Percentiles rank a stretch among this genome's conserved stretches.
Evolutionary conservation across 179 eudicot species (phyloP).

Genomic region (Spergularia azorica): DNA sequence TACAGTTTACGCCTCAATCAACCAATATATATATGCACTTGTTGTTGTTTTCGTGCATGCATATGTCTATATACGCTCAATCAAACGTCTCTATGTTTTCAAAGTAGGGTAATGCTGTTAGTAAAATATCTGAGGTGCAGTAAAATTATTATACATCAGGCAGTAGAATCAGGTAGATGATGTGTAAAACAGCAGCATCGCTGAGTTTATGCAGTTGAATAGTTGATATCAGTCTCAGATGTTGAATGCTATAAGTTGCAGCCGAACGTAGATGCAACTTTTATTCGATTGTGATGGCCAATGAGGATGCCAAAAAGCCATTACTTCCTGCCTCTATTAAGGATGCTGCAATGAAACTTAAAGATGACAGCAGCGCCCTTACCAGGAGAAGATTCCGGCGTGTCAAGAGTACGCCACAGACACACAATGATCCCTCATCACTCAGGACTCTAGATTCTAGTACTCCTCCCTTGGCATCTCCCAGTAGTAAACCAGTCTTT

Average conservation of each 20-base stretch:
- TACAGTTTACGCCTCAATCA: too few species aligned
- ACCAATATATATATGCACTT: too few species aligned
- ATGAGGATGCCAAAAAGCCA: slow-evolving; percentile 38
- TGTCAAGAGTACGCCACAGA: slow-evolving; percentile 47
- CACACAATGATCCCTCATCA: slow-evolving; percentile 33
- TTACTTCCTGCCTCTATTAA: slow-evolving; percentile 27
- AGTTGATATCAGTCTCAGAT: too few species aligned
- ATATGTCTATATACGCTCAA: too few species aligned
- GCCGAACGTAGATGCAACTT: neutral
- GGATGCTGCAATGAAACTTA: slow-evolving; percentile 25
- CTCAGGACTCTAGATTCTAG: slow-evolving; percentile 5
- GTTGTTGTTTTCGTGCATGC: too few species aligned
- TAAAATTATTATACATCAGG: too few species aligned
- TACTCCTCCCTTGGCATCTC: slow-evolving; percentile 20
- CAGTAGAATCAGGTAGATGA: neutral
- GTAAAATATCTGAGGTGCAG: too few species aligned
- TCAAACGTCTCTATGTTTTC: too few species aligned
- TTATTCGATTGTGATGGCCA: slow-evolving; percentile 31
- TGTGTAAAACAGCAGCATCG: neutral
- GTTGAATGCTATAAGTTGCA: neutral
- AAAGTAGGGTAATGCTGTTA: too few species aligned
- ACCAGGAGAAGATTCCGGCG: slow-evolving; percentile 46
- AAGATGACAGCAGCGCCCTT: slow-evolving; percentile 23
- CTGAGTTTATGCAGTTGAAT: too few species aligned
- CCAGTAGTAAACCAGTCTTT: slow-evolving; percentile 33